A percentile compares a stretch with the other conserved stretches of the same genome.
phyloP scores from a whole-genome alignment of 163 green algal species.

The Chloroidium sp. region DNA sequence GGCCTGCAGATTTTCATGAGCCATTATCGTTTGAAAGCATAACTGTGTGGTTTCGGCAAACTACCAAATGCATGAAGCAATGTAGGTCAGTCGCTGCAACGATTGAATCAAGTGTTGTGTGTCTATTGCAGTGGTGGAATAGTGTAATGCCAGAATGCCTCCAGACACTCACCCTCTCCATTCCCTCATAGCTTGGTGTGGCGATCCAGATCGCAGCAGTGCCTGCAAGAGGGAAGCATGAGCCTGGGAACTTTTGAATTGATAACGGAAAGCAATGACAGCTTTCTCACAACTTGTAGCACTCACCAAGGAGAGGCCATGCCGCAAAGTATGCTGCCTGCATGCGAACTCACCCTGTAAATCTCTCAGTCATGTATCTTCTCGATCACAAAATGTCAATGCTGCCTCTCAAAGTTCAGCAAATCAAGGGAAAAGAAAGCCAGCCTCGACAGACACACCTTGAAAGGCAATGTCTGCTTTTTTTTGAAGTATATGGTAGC shows the following conservation, averaged over 20 bases:
- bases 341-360: background rate
- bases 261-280: background rate
- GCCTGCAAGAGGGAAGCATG: background rate
- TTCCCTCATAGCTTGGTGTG: background rate
- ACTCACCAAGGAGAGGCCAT: background rate
- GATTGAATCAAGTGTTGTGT: background rate
- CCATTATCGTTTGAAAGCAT: too few species aligned
- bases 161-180: background rate
- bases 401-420: background rate
- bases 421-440: background rate
- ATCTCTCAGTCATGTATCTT: background rate
- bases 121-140: too few species aligned
- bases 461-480: background rate
- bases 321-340: background rate
- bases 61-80: background rate
- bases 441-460: background rate
- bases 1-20: background rate
- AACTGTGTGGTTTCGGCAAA: too few species aligned
- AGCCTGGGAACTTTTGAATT: background rate
- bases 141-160: background rate
- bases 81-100: background rate
- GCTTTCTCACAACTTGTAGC: background rate
- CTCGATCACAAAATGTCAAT: too few species aligned
- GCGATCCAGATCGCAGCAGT: background rate
- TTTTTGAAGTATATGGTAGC: background rate